Base-by-base conservation (phyloP, 257 asterid species). In the Prunella vulgaris region DNA sequence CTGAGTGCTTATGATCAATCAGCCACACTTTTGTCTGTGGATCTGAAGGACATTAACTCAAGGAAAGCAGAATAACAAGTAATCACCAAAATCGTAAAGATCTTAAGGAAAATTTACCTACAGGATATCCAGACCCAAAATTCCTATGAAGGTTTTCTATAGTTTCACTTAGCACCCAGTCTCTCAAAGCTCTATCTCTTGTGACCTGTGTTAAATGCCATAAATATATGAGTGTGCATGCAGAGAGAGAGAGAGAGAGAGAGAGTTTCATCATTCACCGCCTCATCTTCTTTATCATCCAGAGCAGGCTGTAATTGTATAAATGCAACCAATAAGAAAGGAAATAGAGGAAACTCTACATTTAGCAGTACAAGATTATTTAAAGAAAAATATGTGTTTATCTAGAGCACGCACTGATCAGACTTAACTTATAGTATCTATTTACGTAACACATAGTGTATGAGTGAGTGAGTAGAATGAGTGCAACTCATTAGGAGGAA, bases 61-160 rank as follows among this genome's bases (percentile, higher is more conserved):
- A 66, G 18, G 57, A 58, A 72, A 33, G 42, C 8, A 40, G 32
- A 24, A 53, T 24, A 24, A 42, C 52, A 20, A 5, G 54, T 24
- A 64, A 74, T 22, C 60, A 68, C 37, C 28, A 61, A 68, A 66
- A 66, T 35, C 10, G 27, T 66, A 25, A 72, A 57, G 51, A 60
- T 35, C 17, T 40, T 44, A 22, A 27, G 58, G 15, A 84, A 9
- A 76, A 30, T 32, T 68, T 70, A 90, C 99, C 99, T 77, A 95
- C 97, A 33, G 99, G 99, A 73, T 93, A 93, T 60, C 99, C 99
- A 15, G 96, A 93, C 71, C 97, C 99, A 25, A 90, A 93, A 76
- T 74, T 87, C 75, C 81, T 82, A 61, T 87, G 90, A 79, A 89
- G 73, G 79, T 76, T 76, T 65, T 82, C 97, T 54, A 83, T 88